Evolutionary conservation across 257 asterid genomes (phyloP).

Genomic region (Solanum commersonii): DNA sequence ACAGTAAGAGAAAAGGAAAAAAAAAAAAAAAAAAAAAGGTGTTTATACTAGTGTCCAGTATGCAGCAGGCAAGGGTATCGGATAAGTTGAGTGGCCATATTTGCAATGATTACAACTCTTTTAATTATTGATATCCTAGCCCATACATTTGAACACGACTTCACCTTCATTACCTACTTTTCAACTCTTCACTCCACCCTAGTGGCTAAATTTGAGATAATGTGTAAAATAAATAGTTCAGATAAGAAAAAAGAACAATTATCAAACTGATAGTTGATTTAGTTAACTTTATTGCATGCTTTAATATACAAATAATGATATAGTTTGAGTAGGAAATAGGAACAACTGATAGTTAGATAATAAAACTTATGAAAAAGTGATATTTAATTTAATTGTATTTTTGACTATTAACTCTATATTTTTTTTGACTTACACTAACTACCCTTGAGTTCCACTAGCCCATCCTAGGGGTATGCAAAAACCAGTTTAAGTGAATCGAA

Average conservation of each 20-base stretch:
- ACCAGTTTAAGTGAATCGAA: too few species aligned
- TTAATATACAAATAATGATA: neutral
- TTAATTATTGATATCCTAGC: neutral
- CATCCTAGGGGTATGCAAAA: too few species aligned
- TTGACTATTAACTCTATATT: too few species aligned
- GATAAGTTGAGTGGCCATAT: neutral
- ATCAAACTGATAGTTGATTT: neutral
- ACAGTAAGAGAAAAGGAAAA: neutral
- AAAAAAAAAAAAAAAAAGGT: neutral
- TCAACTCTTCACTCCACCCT: neutral
- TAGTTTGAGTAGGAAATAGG: too few species aligned
- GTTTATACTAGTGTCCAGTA: neutral
- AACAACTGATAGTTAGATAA: too few species aligned
- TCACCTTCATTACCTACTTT: neutral
- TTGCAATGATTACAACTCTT: neutral
- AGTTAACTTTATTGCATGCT: neutral
- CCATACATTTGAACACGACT: constrained; percentile 13
- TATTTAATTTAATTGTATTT: too few species aligned
- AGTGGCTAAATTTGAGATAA: neutral
- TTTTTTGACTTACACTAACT: too few species aligned
- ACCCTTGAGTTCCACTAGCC: neutral
- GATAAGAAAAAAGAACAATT: too few species aligned
- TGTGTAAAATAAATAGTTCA: neutral
- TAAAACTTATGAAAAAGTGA: too few species aligned
- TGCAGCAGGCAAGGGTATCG: neutral